Evolutionary conservation across 176 grass and related monocot species (phyloP), one percentile per base, ranked within the genome.

Genomic region (Paspalum notatum): DNA sequence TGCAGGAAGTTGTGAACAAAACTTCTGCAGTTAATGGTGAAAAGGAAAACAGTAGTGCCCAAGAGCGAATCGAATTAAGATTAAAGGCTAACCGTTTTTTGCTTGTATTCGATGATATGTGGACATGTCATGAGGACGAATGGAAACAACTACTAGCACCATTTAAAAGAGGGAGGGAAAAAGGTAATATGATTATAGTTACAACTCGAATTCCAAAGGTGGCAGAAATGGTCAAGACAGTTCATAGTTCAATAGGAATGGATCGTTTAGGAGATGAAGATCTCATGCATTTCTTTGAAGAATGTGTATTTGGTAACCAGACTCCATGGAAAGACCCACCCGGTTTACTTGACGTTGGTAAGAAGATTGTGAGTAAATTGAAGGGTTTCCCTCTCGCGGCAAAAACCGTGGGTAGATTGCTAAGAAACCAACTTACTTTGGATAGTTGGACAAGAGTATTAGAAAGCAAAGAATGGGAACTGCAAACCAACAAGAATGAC

Each of bases 91-190:
- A 80, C 8, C 2, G 9, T 0, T 51, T 88, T 8, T 59, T 88
- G 26, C 21, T 88, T 51, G 68, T 88, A 0, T 27, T 88, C 6
- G 86, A 88, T 80, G 86, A 88, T 53, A 21, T 88, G 0, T 88
- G 86, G 86, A 4, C 0, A 43, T 78, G 5, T 21, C 24, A 39
- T 0, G 66, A 71, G 15, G 52, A 62, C 6, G 68, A 62, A 37
- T 88, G 86, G 81, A 14, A 38, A 18, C 79, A 9, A 18, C 15
- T 88, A 3, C 0, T 83, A 1, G 14, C 42, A 4, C 81, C 75
- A 17, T 68, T 80, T 9, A 16, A 5, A 9, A 52, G 4, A 12
- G 43, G 51, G 5, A 58, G 9, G 37, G 4, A 9, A 60, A 74
- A 67, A 6, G 81, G 81, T 0, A 68, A 84, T 10, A 49, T 80